phyloP scores from a whole-genome alignment of 179 eudicot genomes.

The Pouteria campechiana region DNA sequence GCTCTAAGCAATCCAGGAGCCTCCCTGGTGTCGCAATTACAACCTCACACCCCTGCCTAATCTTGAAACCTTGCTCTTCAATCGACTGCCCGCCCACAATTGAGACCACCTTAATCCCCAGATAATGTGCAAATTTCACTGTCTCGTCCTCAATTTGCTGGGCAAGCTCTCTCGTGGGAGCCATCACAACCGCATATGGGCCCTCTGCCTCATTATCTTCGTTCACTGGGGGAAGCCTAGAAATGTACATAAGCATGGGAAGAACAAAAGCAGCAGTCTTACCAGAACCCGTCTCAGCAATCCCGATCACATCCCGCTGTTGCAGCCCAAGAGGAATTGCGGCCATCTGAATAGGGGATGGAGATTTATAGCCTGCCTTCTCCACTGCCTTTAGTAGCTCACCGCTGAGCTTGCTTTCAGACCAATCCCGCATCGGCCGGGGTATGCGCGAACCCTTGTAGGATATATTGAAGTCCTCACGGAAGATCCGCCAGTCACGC shows the following conservation, averaged over 20 bases:
- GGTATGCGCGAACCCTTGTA: constrained; percentile 84
- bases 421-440: constrained; percentile 83
- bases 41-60: constrained; percentile 87
- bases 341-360: constrained; percentile 93
- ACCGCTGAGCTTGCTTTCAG: constrained; percentile 53
- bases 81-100: constrained; percentile 89
- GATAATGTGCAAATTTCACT: constrained; percentile 65
- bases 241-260: constrained; percentile 78
- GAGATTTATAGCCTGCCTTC: constrained; percentile 68
- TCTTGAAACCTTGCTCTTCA: constrained; percentile 77
- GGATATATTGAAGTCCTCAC: constrained; percentile 80
- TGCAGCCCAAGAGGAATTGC: constrained; percentile 83
- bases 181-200: constrained; percentile 90
- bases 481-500: constrained; percentile 90
- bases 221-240: constrained; percentile 63
- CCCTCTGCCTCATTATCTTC: constrained; percentile 83
- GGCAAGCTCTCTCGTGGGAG: constrained; percentile 84
- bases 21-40: constrained; percentile 90
- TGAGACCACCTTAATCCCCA: constrained; percentile 78
- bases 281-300: constrained; percentile 90
- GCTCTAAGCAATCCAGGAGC: constrained; percentile 72
- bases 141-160: constrained; percentile 92
- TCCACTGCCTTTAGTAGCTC: constrained; percentile 84
- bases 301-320: constrained; percentile 87
- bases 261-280: constrained; percentile 94